These are phyloP conservation scores for Agrocybe chaxingu DNA, from an alignment of 768 basidiomycete species.

Conservation along the genomic window DNA sequence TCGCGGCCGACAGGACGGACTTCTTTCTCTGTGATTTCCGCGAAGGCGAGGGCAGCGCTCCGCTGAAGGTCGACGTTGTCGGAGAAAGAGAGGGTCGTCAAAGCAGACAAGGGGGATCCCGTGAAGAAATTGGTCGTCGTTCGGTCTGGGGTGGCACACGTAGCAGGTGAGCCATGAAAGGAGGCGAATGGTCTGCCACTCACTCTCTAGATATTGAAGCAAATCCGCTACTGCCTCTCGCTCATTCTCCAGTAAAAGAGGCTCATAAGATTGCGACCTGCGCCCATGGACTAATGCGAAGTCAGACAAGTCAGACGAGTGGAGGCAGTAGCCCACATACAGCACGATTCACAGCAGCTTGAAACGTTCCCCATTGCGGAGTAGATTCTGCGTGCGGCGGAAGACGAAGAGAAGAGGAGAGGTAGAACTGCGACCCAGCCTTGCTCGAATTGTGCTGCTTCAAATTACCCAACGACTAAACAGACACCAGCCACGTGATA, in stretches of 20 bases:
- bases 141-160: slow-evolving; percentile 62
- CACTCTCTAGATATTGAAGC: slow-evolving; percentile 96
- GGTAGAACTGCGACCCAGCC: slow-evolving; percentile 9
- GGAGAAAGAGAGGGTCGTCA: slow-evolving; percentile 96
- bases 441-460: background rate
- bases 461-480: background rate
- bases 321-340: slow-evolving; percentile 39
- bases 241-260: slow-evolving; percentile 86
- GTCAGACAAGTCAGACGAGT: slow-evolving; percentile 17
- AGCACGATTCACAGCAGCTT: slow-evolving; percentile 84
- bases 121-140: slow-evolving; percentile 98
- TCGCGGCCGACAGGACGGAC: slow-evolving; percentile 95
- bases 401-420: slow-evolving; percentile 5
- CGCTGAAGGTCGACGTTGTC: slow-evolving; percentile 99
- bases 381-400: slow-evolving; percentile 3
- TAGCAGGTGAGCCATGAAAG: slow-evolving; percentile 1
- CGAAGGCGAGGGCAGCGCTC: slow-evolving; percentile 96
- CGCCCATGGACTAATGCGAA: slow-evolving; percentile 64
- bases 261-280: slow-evolving; percentile 85
- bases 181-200: slow-evolving; percentile 23
- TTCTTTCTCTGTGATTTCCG: slow-evolving; percentile 99
- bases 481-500: too few relatives aligned
- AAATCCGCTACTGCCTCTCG: slow-evolving; percentile 97
- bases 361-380: slow-evolving; percentile 65
- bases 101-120: slow-evolving; percentile 85